Evolutionary conservation across 371 early-diverging fungal genomes (phyloP), one percentile per base, ranked within the genome.

Genomic region (Rhizopus stolonifer): DNA sequence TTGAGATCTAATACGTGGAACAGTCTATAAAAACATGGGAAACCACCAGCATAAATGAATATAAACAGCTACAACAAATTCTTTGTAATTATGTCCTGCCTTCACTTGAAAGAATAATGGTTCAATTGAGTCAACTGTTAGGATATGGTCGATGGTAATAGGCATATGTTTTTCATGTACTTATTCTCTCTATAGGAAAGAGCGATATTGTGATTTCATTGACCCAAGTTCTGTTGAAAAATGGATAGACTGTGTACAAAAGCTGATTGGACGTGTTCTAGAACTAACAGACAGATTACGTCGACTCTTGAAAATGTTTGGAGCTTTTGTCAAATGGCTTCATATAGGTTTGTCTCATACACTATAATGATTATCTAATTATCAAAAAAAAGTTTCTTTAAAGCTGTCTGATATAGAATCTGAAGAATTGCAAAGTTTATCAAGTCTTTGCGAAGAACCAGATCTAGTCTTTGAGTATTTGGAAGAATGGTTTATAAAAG

Each of bases 81-180:
- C 23, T 47, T 2, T 50, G 53, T 21, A 47, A 64, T 23, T 47
- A 64, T 36, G 51, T 58, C n/a, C 4, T 54, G 9, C 64, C 59
- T 7, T 58, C 52, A 26, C 49, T 48, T 15, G 64, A 64, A 18
- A 44, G 52, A 47, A 58, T 64, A 24, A 42, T 45, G 10, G 15
- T 64, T n/a, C 33, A 58, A 38, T 26, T 64, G 2, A 47, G 52
- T 22, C 51, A 58, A 17, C 23, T 58, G 10, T 19, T 47, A 1
- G 64, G 64, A 3, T 58, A 58, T 43, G 58, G 64, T 25, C 21
- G 49, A 47, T 64, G 64, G 64, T 63, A 53, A 29, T 4, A 29
- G 31, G 4, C 4, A 7, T 7, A 29, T 7, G 31, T 10, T 29
- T 4, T 10, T 10, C 31, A 4, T 10, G 31, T 29, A 29, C 10